These are phyloP conservation scores for Penicillium sp. DNA, from an alignment of 2,329 filamentous ascomycete genomes.

Conservation along the genomic window DNA sequence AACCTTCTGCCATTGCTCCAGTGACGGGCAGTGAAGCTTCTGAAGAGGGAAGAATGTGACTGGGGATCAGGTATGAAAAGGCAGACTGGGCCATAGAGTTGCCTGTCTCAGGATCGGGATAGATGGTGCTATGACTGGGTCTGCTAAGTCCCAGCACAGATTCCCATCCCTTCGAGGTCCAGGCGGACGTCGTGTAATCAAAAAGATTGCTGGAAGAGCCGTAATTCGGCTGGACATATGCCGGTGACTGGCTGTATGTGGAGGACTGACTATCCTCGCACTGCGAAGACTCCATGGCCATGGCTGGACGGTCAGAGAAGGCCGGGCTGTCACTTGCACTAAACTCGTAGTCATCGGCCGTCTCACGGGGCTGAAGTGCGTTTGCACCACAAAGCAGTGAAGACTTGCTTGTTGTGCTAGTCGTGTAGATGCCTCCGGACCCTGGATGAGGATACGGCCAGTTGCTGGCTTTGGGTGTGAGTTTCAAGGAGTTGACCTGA, in stretches of 20 bases:
- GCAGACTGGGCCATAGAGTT: constrained; percentile 18
- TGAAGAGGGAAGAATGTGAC: constrained; percentile 20
- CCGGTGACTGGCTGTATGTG: constrained; percentile 30
- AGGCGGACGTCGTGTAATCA: constrained; percentile 24
- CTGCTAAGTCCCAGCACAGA: constrained; percentile 18
- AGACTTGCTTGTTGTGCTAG: constrained; percentile 12
- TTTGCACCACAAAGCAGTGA: constrained; percentile 11
- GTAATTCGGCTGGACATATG: constrained; percentile 31
- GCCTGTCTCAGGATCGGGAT: constrained; percentile 26
- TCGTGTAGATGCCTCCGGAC: constrained; percentile 16
- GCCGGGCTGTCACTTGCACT: constrained; percentile 14
- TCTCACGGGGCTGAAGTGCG: constrained; percentile 14
- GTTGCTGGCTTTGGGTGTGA: constrained; percentile 21
- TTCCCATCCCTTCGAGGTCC: constrained; percentile 28
- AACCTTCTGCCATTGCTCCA: not conserved
- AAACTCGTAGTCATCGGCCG: constrained; percentile 24
- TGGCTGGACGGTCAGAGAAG: constrained; percentile 19
- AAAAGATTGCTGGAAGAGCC: constrained; percentile 25
- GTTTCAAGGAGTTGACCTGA: constrained; percentile 31
- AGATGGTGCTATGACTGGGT: constrained; percentile 19
- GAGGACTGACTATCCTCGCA: constrained; percentile 33
- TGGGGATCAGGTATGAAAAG: constrained; percentile 29
- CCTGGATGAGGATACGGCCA: constrained; percentile 27
- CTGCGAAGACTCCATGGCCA: constrained; percentile 19
- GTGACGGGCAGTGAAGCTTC: constrained; percentile 25